These are phyloP conservation scores for Blastobotrys mokoenaii DNA, from an alignment of 805 yeast genomes.

Conservation along the genomic window DNA sequence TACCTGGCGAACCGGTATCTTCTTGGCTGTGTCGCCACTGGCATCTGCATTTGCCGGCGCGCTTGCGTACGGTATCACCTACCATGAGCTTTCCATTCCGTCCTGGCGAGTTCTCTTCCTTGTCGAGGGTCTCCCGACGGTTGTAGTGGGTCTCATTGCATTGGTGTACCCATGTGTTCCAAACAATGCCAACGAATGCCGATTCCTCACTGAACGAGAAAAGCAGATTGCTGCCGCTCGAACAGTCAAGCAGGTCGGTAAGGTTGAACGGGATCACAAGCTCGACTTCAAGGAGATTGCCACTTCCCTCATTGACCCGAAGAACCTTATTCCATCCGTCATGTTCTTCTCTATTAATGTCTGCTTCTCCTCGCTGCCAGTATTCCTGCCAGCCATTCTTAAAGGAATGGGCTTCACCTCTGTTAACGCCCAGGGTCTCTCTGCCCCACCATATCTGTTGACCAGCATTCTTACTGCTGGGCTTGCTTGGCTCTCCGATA, in stretches of 20 bases:
- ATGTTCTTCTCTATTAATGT: constrained; percentile 20
- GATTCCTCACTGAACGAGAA: constrained; percentile 37
- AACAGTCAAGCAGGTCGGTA: constrained; percentile 11
- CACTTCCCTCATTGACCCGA: constrained; percentile 11
- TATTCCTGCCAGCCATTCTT: constrained; percentile 40
- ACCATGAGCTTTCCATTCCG: constrained; percentile 17
- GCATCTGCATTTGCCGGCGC: constrained; percentile 54
- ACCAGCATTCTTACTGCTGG: constrained; percentile 25
- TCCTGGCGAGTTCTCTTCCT: constrained; percentile 42
- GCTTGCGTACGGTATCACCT: constrained; percentile 35
- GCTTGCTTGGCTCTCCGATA: constrained; percentile 36
- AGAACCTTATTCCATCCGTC: constrained; percentile 12
- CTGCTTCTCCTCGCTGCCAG: constrained; percentile 33
- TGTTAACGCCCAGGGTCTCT: constrained; percentile 36
- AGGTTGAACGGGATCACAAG: constrained; percentile 4
- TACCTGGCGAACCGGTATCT: constrained; percentile 22
- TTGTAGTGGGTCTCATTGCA: constrained; percentile 34
- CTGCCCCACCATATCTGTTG: constrained; percentile 38
- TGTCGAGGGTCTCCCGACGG: constrained; percentile 36
- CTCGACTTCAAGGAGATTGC: constrained; percentile 7
- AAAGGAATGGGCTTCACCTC: constrained; percentile 35
- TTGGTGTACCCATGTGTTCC: constrained; percentile 22
- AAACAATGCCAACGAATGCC: constrained; percentile 37
- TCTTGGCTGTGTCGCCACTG: constrained; percentile 29
- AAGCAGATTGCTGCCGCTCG: constrained; percentile 14